Percentiles rank a stretch among this genome's conserved stretches.
Conservation (phyloP, 164 flowering plant genomes). For the Litsea cubeba region DNA sequence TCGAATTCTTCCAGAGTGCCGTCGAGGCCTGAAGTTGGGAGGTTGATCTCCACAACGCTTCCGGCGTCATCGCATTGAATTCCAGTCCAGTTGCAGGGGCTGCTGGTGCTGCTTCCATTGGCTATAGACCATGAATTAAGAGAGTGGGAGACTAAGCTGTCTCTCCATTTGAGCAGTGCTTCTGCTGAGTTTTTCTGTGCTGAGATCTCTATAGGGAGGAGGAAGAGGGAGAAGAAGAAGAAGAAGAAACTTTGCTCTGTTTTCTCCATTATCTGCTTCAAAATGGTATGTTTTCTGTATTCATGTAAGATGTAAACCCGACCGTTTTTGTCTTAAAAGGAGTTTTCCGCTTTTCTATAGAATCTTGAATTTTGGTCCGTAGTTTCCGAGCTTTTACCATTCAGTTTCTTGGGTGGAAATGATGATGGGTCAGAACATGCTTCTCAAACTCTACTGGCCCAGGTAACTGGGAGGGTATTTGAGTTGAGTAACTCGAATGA, state of each 20-base stretch:
- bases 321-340: no score
- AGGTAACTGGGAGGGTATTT: no score
- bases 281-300: no score
- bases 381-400: no score
- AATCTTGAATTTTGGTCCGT: no score
- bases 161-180: conserved; percentile 24
- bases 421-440: no score
- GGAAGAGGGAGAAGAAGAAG: conserved; percentile 1
- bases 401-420: no score
- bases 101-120: neutral
- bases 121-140: conserved; percentile 20
- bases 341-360: no score
- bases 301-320: no score
- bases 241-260: neutral
- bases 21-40: neutral
- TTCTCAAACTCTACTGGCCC: no score
- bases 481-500: no score
- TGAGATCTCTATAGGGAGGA: neutral
- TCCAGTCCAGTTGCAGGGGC: conserved; percentile 16
- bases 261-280: neutral
- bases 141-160: conserved; percentile 20
- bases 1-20: conserved; percentile 9
- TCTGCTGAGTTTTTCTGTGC: conserved; percentile 18
- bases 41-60: conserved; percentile 7
- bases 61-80: conserved; percentile 5